Base-by-base conservation (phyloP, 805 yeast genomes). In the Metschnikowia kofuensis region DNA sequence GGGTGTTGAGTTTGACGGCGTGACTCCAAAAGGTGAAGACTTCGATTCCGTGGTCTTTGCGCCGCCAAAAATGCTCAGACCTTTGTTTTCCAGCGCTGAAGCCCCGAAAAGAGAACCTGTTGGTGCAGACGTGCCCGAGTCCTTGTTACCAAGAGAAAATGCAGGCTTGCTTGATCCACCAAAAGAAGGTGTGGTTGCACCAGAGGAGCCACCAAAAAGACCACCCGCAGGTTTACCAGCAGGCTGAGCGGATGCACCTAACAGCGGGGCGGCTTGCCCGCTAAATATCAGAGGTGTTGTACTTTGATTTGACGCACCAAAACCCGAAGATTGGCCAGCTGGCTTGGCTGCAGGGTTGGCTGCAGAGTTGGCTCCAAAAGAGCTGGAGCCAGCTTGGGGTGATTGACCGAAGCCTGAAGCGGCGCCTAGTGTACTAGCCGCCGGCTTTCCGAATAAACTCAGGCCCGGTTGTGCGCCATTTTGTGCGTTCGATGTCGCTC, bases 41-140 rank as follows among this genome's bases (percentile, higher is more conserved):
- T 49, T 43, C 44, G 53, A 50, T 34, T 56, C 58, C 13, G 49
- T 57, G 9, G 61, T 49, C 38, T 61, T 61, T 2, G 61, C 45
- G 16, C 38, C 38, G 26, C 48, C 48, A 38, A 43, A 43, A 29
- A 37, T 36, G 37, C 63, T 29, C 43, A 32, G 35, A 10, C 28
- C 27, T 35, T 31, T 37, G 21, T 30, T 31, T 16, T 29, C 30
- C 30, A 39, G 8, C 6, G 46, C 31, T 16, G 31, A 13, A 27
- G 42, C 43, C 10, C 49, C 49, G 28, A 42, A 47, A 28, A 35
- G 40, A 10, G 50, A 38, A 21, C 38, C 14, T 5, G 45, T 32
- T 27, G 44, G 27, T 4, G 42, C 43, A 7, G 45, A 15, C 28
- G 43, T 12, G 2, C 31, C 42, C 9, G 44, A 16, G 14, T 38